These are phyloP conservation scores for Phytophthora vignae DNA, from an alignment of 352 stramenopile species.

Conservation along the genomic window DNA sequence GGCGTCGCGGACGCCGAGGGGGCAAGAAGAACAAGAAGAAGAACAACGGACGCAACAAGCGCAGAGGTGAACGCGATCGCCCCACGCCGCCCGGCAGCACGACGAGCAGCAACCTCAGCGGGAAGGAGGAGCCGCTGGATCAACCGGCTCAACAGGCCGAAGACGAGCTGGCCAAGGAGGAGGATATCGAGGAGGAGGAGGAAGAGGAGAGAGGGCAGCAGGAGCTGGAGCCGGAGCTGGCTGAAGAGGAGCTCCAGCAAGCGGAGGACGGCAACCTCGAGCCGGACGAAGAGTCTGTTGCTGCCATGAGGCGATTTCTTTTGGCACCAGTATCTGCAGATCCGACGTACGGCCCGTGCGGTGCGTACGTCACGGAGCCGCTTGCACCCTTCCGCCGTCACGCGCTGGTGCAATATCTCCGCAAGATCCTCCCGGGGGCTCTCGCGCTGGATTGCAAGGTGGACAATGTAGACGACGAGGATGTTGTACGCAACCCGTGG, in stretches of 20 bases:
- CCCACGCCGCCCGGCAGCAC: constrained; percentile 24
- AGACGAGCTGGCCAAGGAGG: constrained; percentile 22
- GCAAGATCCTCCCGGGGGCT: constrained; percentile 49
- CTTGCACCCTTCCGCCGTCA: constrained; percentile 71
- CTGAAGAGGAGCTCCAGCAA: constrained; percentile 20
- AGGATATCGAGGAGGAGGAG: constrained; percentile 32
- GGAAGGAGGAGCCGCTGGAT: constrained; percentile 24
- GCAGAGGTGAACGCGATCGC: constrained; percentile 14
- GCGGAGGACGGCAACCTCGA: constrained; percentile 23
- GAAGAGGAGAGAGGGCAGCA: constrained; percentile 29
- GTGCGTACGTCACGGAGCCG: constrained; percentile 64
- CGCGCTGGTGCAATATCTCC: constrained; percentile 60
- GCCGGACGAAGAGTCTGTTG: constrained; percentile 31
- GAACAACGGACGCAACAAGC: constrained; percentile 34
- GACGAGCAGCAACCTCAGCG: constrained; percentile 13
- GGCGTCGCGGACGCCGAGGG: constrained; percentile 33
- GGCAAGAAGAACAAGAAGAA: constrained; percentile 52
- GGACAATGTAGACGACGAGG: constrained; percentile 62
- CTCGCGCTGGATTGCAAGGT: constrained; percentile 69
- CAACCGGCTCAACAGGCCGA: constrained; percentile 12
- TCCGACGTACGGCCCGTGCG: constrained; percentile 28
- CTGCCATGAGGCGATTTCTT: constrained; percentile 51
- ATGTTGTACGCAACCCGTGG: constrained; percentile 59
- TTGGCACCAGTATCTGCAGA: constrained; percentile 37
- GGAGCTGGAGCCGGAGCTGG: constrained; percentile 3